Evolutionary conservation across 2,329 filamentous ascomycete genomes (phyloP).

Genomic region (Aspergillus clavatus): DNA sequence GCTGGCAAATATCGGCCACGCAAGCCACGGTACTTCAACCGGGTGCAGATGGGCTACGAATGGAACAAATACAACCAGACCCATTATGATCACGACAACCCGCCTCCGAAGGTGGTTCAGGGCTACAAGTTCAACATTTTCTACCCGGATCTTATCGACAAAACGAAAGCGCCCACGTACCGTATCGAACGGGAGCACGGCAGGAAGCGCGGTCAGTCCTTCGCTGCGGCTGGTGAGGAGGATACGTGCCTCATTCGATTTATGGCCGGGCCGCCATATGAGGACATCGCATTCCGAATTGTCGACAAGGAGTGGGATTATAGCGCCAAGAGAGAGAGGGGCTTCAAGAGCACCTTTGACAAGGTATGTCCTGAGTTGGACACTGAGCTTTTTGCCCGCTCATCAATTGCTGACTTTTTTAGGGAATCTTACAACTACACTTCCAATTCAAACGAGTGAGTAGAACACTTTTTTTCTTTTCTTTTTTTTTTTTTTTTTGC

Average conservation of each 20-base stretch:
- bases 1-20: constrained; percentile 78
- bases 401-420: not conserved
- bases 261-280: constrained; percentile 89
- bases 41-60: constrained; percentile 97
- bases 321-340: constrained; percentile 87
- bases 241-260: constrained; percentile 97
- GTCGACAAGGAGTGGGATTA: constrained; percentile 99
- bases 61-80: constrained; percentile 99
- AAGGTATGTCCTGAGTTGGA: constrained; percentile 60
- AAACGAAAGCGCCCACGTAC: constrained; percentile 89
- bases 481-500: constrained; percentile 4
- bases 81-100: constrained; percentile 97
- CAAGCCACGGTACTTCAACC: constrained; percentile 95
- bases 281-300: constrained; percentile 94
- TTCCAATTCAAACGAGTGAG: constrained; percentile 97
- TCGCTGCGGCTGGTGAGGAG: constrained; percentile 88
- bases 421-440: constrained; percentile 93
- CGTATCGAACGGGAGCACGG: constrained; percentile 93
- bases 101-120: constrained; percentile 94
- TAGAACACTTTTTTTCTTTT: constrained; percentile 1
- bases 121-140: constrained; percentile 99
- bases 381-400: not conserved
- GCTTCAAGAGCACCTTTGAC: constrained; percentile 95
- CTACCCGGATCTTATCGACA: constrained; percentile 95
- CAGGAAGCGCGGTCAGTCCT: constrained; percentile 81